Percentiles rank a stretch among this genome's conserved stretches.
Evolutionary conservation across 164 flowering plant genomes (phyloP).

Genomic region (Nymphaea colorata): DNA sequence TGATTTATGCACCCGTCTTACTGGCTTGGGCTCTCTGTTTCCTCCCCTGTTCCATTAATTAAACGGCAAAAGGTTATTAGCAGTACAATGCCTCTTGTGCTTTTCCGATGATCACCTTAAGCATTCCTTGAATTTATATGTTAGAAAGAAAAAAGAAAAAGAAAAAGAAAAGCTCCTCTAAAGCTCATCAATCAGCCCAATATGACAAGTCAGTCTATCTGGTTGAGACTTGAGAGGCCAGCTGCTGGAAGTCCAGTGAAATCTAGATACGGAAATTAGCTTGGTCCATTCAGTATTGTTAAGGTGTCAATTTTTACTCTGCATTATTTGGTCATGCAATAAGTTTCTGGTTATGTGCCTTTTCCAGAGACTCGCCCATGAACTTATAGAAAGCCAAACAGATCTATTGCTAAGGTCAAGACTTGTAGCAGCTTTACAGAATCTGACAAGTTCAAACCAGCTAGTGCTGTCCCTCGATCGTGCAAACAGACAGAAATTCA

Average conservation of each 20-base stretch:
- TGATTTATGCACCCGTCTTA: neutral
- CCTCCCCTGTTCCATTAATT: neutral
- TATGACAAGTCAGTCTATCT: too few species aligned
- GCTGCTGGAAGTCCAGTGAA: too few species aligned
- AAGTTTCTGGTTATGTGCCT: neutral
- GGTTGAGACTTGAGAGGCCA: too few species aligned
- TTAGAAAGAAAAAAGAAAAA: too few species aligned
- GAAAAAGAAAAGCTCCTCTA: too few species aligned
- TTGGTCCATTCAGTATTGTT: too few species aligned
- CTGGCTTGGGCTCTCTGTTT: neutral
- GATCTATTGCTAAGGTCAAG: constrained; percentile 42
- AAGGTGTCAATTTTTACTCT: too few species aligned
- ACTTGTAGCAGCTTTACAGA: constrained; percentile 59
- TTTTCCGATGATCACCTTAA: neutral
- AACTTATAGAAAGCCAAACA: constrained; percentile 55
- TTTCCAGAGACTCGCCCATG: constrained; percentile 55
- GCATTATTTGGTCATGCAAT: too few species aligned
- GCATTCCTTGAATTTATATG: neutral
- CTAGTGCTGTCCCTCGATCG: constrained; percentile 67
- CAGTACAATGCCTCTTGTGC: neutral
- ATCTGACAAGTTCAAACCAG: constrained; percentile 67
- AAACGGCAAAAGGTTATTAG: neutral
- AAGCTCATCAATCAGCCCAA: too few species aligned
- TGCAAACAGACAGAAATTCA: constrained; percentile 55
- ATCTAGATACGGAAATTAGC: too few species aligned